Evolutionary conservation across 1,284 basidiomycete genomes (phyloP), one percentile per base, ranked within the genome.

Genomic region (Pseudozyma hubeiensis): DNA sequence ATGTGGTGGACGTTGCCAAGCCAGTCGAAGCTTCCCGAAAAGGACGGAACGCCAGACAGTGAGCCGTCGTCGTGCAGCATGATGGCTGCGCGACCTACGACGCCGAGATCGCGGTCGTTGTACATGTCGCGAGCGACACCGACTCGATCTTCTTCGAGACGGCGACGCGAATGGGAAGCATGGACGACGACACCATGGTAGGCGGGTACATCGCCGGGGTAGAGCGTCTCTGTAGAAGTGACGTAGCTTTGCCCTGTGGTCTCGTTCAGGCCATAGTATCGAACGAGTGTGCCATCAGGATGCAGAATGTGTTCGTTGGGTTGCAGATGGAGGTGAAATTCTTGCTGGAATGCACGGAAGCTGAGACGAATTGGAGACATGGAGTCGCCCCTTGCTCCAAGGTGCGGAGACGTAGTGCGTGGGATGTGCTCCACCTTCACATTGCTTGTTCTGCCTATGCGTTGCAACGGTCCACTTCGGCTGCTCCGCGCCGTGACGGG

Each of bases 121-220:
- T 68, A 75, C 30, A 75, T 63, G 44, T 76, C 64, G 41, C 79
- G 67, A 35, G 47, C 56, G 31, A 78, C 50, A 8, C 79, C 79
- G 19, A 62, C 71, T 24, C 58, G 55, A 14, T 81, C 80, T 43
- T 80, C 74, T 16, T 64, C 64, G n/a, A 77, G 29, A 34, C 80
- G 61, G 19, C 67, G 63, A 11, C 41, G 14, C 3, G 75, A 70
- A 33, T 74, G 64, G 11, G 47, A 51, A 30, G 73, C 41, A 46
- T 77, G 78, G 1, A 81, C 65, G 24, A 81, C 80, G 31, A 80
- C 76, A 29, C 80, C 80, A 29, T 79, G 80, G 41, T 77, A 81
- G 24, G 80, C 80, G n/a, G 71, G 53, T 4, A 80, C 67, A n/a
- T 81, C 77, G 43, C 66, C 60, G 1, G 63, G 71, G 19, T 45